Conservation (phyloP, 2,329 filamentous ascomycete species). For the Penicillium sp. region DNA sequence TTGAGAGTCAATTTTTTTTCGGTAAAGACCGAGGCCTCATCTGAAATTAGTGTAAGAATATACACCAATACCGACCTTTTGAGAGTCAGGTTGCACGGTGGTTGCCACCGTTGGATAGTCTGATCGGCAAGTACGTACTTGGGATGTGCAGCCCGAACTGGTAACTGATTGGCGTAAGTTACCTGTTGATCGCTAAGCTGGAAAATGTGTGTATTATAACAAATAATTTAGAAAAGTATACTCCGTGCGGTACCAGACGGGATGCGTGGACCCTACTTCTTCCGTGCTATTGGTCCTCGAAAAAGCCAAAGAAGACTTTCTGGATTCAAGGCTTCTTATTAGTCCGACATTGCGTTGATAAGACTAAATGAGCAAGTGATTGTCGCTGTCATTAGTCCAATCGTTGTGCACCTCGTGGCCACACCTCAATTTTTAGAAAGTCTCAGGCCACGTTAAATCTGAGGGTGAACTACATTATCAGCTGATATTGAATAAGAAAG, state of each 20-base stretch:
- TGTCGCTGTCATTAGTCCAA: slow-evolving; percentile 26
- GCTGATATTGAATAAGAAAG: no score
- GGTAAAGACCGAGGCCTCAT: slow-evolving; percentile 4
- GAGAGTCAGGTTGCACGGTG: slow-evolving; percentile 18
- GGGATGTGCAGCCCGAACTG: slow-evolving; percentile 8
- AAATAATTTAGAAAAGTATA: background rate
- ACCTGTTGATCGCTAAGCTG: slow-evolving; percentile 17
- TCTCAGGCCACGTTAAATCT: no score
- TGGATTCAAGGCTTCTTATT: slow-evolving; percentile 5
- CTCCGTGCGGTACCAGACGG: background rate
- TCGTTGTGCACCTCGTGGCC: slow-evolving; percentile 22
- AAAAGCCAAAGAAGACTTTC: background rate
- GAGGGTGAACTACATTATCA: no score
- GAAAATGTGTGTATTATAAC: background rate
- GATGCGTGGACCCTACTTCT: background rate
- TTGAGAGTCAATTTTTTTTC: no score
- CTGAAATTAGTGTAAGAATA: slow-evolving; percentile 16
- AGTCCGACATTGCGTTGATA: slow-evolving; percentile 14
- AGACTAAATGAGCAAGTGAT: slow-evolving; percentile 24
- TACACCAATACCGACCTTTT: slow-evolving; percentile 24
- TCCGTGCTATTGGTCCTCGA: background rate
- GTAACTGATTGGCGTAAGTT: slow-evolving; percentile 19
- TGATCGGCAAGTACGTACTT: slow-evolving; percentile 21
- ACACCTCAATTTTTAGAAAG: slow-evolving; percentile 8
- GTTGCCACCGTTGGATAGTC: slow-evolving; percentile 23